Base-by-base conservation (phyloP, 345 rosid genomes). In the Hevea brasiliensis region DNA sequence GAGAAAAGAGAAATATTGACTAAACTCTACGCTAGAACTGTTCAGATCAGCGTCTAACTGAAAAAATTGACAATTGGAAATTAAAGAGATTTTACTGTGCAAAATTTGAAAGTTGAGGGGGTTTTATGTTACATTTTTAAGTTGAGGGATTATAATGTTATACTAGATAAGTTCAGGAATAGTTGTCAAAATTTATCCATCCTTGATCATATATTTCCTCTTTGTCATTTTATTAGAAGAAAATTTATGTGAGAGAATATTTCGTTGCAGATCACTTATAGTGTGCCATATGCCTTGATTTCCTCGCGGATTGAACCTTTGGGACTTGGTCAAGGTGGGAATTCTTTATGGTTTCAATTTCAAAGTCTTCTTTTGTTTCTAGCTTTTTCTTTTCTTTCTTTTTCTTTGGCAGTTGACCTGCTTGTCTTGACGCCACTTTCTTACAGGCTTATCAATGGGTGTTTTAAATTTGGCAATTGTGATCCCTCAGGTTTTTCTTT, bases 301-400 rank as follows among this genome's bases (percentile, higher is more conserved):
- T 87, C 98, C 41, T 79, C 88, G 47, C 92, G 96, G 65, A 92
- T 89, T 27, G 99, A 91, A 77, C 72, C 97, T 65, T 76, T 92
- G 77, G 98, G 98, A 29, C 94, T 95, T 76, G 99, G 99, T 44
- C 99, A 95, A 90, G 98, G 98, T 95, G 65, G 41, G 82, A 65
- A 65, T 51, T 50, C 60, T 71, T 79, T 50, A 1, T n/a, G 66
- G 60, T 66, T 29, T 15, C 24, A 23, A 11, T 48, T 59, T 13
- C 41, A 32, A 32, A 32, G 4, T 32, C 37, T 32, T 32, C 37
- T 32, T 47, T 29, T 60, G 27, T 72, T 15, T 20, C 55, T 14
- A 15, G 55, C 17, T 20, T 50, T 68, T 13, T 76, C 11, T 68
- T 67, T 57, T 54, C 11, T 45, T 69, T 29, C 70, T 18, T 47